Evolutionary conservation across 1,284 basidiomycete species (phyloP), one percentile per base, ranked within the genome.

Genomic region (Irpex sp.): DNA sequence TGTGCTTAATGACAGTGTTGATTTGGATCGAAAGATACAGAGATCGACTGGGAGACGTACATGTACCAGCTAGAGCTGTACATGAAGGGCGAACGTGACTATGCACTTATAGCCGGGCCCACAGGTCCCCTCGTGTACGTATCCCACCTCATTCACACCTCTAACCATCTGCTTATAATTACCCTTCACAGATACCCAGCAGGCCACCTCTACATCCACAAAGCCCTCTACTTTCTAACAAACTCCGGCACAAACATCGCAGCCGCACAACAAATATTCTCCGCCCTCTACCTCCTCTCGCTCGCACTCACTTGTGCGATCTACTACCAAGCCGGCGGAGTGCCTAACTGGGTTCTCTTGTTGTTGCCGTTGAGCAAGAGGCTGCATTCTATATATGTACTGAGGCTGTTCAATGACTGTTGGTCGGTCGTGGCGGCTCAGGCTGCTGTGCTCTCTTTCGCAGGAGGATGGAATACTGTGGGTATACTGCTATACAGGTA

Each of bases 31-130:
- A 63, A 77, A 97, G 95, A 96, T 78, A 99, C 97, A n/a, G 97
- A 99, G 77, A 99, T 99, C 71, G 97, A 99, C 78, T 99, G 92
- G 86, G 84, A 88, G 72, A 97, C 95, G 0, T 97, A 97, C 71
- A 90, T 96, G 84, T 81, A 90, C 63, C 97, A 99, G 66, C 85
- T 93, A 1, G 82, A 89, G 60, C 75, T 92, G 57, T 96, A 93
- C 75, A 71, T 92, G 54, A 83, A 86, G 54, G 97, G 97, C 46
- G 90, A 97, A 75, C 81, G 90, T 33, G 86, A 96, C 74, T 99
- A 99, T 73, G 80, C 85, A n/a, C 78, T 83, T 62, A 90, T 99
- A 63, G 81, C 84, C 63, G 97, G 97, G 0, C 95, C 95, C 6
- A 98, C 95, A 2, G 97, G 97, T 5, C 94, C 94, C 5, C 81